Base-by-base conservation (phyloP, 139 green algal species). In the Micractinium sp. region DNA sequence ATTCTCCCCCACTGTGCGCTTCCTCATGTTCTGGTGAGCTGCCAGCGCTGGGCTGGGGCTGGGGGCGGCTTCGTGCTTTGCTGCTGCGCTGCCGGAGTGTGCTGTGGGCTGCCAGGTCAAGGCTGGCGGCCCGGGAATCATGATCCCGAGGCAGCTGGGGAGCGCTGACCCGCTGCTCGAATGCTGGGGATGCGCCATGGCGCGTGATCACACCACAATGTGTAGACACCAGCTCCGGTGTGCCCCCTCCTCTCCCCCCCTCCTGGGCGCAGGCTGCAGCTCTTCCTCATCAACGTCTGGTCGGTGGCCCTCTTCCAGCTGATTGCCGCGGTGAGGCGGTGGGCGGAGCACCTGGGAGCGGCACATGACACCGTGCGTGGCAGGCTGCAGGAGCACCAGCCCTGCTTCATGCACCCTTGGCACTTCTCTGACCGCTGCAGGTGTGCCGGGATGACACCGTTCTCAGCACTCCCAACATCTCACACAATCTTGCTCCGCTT, bases 261-360 rank as follows among this genome's bases (percentile, higher is more conserved):
- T 27, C 23, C n/a, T n/a, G n/a, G n/a, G 13, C 67, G 39, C 71
- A 74, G 85, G 86, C 31, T 86, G 13, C 39, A 56, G 18, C 86
- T 90, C 27, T 84, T 90, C 53, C 81, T 90, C 18, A 73, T 53
- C 53, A 85, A 83, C 81, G 39, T 88, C 9, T 90, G 88, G 88
- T 60, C 22, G 0, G 73, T 88, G 36, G 41, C 14, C 19, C 73
- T 92, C 15, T 88, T 90, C 89, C 89, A 92, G 89, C 35, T 80
- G 31, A 77, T 88, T n/a, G 60, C 61, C 2, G 61, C 61, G 38
- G 76, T 80, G 76, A 61, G 75, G 31, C 71, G 22, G 67, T 23
- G n/a, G 60, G 60, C 60, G 67, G 27, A 77, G 29, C 14, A 77
- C 14, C 2, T 38, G 69, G 69, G 69, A 35, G 23, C 22, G 13